phyloP scores from a whole-genome alignment of 2,329 filamentous ascomycete species.

The Aureobasidium musti region DNA sequence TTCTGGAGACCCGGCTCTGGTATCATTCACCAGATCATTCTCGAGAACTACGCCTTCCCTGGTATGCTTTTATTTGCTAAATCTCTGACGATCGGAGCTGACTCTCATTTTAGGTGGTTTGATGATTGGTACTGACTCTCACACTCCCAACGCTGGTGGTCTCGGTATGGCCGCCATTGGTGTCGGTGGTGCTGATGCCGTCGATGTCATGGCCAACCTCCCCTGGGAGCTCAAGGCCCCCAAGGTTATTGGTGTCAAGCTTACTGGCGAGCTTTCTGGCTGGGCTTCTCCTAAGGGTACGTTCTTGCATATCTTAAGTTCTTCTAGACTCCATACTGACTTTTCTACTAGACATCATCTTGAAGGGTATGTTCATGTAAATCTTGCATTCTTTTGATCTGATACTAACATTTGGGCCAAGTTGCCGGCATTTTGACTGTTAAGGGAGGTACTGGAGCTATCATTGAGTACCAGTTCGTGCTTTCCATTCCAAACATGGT shows the following conservation, averaged over 20 bases:
- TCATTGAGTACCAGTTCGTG: conserved; percentile 65
- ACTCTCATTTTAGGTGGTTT: too few species aligned
- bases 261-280: conserved; percentile 84
- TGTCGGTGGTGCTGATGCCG: conserved; percentile 96
- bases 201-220: conserved; percentile 96
- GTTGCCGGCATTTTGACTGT: conserved; percentile 95
- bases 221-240: conserved; percentile 99
- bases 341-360: conserved; percentile 74
- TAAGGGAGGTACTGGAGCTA: conserved; percentile 94
- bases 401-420: too few species aligned
- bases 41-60: conserved; percentile 99
- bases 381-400: too few species aligned
- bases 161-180: conserved; percentile 93
- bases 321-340: not conserved
- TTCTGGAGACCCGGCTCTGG: conserved; percentile 99
- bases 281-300: conserved; percentile 92
- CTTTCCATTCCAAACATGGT: conserved; percentile 42
- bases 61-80: conserved; percentile 51
- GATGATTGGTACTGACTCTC: conserved; percentile 88
- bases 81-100: not conserved
- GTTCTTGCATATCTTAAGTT: conserved; percentile 37
- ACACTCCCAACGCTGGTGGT: conserved; percentile 96
- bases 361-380: too few species aligned
- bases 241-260: conserved; percentile 93
- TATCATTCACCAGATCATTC: conserved; percentile 98